Percentiles rank a stretch among this genome's conserved stretches.
Conservation (phyloP, 2,329 filamentous ascomycete species). For the Aureobasidium namibiae region DNA sequence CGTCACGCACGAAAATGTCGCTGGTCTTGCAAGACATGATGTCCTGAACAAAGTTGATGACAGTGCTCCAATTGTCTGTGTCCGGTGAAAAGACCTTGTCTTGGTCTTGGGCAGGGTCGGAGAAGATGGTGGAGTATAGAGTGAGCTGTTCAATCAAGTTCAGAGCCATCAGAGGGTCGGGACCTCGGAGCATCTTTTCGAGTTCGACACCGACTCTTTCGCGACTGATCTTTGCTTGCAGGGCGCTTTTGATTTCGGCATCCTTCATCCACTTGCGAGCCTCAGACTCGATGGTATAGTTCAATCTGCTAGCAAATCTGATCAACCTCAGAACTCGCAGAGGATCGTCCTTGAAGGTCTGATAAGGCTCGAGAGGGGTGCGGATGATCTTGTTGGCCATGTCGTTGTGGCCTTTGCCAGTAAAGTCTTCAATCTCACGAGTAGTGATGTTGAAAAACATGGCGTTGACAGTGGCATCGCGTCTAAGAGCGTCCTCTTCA, state of each 20-base stretch:
- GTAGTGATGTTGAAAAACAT: constrained; percentile 92
- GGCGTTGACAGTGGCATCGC: constrained; percentile 91
- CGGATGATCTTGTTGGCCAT: constrained; percentile 65
- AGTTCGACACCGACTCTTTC: constrained; percentile 82
- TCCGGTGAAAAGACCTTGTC: constrained; percentile 47
- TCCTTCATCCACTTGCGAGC: constrained; percentile 70
- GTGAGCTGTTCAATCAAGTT: constrained; percentile 56
- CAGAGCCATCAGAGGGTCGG: constrained; percentile 54
- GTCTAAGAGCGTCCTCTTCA: constrained; percentile 76
- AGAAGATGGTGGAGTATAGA: constrained; percentile 67
- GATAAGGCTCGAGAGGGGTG: constrained; percentile 77
- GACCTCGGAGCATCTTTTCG: constrained; percentile 83
- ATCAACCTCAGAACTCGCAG: constrained; percentile 79
- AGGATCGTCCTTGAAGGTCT: constrained; percentile 93
- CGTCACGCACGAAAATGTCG: constrained; percentile 46
- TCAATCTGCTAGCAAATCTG: constrained; percentile 78
- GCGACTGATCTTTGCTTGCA: constrained; percentile 84
- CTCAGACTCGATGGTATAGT: constrained; percentile 65
- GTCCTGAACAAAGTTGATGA: constrained; percentile 55
- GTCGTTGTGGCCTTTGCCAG: constrained; percentile 63
- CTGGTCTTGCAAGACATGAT: constrained; percentile 33
- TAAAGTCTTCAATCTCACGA: constrained; percentile 74
- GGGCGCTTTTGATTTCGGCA: constrained; percentile 63
- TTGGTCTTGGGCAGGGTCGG: constrained; percentile 48
- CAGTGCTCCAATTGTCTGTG: constrained; percentile 51